Percentiles rank a stretch among this genome's conserved stretches.
These are phyloP conservation scores for Corymbia calophylla DNA, from an alignment of 441 rosid species.

Conservation along the genomic window DNA sequence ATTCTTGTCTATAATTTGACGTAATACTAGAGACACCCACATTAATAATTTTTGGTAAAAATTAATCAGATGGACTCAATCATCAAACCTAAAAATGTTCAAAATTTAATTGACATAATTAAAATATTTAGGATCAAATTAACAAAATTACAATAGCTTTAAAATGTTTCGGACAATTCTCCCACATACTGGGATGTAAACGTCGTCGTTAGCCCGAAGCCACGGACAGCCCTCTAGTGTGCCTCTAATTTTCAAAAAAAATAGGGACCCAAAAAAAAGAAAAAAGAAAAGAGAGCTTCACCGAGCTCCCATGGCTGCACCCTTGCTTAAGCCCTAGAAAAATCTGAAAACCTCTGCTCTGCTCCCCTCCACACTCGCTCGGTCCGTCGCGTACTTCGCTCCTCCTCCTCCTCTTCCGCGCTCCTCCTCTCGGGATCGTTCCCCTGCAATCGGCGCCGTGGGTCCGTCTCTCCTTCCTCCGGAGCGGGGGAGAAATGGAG, in stretches of 20 bases:
- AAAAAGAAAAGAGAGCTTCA: neutral
- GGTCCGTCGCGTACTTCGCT: neutral
- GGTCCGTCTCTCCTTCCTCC: neutral
- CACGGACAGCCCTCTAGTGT: neutral
- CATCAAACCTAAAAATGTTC: rapidly evolving
- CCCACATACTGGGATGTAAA: neutral
- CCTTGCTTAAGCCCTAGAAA: neutral
- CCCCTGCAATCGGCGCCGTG: neutral
- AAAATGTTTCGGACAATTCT: too few relatives aligned
- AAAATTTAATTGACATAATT: too few relatives aligned
- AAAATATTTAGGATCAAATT: too few relatives aligned
- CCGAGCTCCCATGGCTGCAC: neutral
- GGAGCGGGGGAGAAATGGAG: constrained; percentile 23
- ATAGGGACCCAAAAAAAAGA: neutral
- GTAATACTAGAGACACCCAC: rapidly evolving
- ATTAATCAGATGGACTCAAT: too few relatives aligned
- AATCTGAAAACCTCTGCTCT: neutral
- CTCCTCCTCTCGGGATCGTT: neutral
- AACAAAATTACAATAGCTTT: too few relatives aligned
- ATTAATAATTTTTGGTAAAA: too few relatives aligned
- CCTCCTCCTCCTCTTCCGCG: neutral
- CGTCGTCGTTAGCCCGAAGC: neutral
- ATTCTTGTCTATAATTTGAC: rapidly evolving
- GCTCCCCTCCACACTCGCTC: neutral
- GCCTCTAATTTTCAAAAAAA: neutral